Conservation (phyloP, 1,284 basidiomycete species). For the Lentinus polychrous region DNA sequence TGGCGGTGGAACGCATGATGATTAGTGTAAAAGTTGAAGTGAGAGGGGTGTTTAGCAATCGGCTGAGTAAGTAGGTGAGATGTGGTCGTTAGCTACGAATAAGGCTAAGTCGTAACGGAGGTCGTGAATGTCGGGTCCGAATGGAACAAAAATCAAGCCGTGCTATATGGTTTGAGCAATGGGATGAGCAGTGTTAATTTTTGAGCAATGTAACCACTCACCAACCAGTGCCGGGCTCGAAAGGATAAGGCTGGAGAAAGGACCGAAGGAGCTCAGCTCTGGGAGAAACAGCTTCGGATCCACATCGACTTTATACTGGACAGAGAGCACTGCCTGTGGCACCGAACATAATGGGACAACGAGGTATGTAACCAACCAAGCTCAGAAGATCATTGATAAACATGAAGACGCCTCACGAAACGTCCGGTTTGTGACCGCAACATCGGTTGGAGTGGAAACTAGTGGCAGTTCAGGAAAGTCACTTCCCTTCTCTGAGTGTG, state of each 20-base stretch:
- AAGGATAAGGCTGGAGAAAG: neutral
- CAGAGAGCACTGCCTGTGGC: neutral
- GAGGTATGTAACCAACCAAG: neutral
- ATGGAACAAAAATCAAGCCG: constrained; percentile 10
- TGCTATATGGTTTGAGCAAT: neutral
- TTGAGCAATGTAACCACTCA: constrained; percentile 2
- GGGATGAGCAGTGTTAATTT: neutral
- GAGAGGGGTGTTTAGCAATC: no score
- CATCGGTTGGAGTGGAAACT: no score
- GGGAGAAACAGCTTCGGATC: neutral
- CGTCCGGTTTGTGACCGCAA: no score
- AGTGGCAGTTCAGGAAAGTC: no score
- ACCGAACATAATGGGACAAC: neutral
- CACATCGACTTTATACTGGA: constrained; percentile 3
- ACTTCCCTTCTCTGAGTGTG: no score
- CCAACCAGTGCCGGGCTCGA: constrained; percentile 11
- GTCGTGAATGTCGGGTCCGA: constrained; percentile 4
- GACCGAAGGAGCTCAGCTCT: constrained; percentile 9
- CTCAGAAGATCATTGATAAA: no score
- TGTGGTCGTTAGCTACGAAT: constrained; percentile 4
- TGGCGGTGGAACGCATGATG: constrained; percentile 12
- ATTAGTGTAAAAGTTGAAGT: no score
- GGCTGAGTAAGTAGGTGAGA: neutral
- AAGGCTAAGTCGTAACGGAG: constrained; percentile 6
- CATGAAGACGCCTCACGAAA: no score